Conservation (phyloP, 2,329 filamentous ascomycete genomes). For the Arachnopeziza araneosa region DNA sequence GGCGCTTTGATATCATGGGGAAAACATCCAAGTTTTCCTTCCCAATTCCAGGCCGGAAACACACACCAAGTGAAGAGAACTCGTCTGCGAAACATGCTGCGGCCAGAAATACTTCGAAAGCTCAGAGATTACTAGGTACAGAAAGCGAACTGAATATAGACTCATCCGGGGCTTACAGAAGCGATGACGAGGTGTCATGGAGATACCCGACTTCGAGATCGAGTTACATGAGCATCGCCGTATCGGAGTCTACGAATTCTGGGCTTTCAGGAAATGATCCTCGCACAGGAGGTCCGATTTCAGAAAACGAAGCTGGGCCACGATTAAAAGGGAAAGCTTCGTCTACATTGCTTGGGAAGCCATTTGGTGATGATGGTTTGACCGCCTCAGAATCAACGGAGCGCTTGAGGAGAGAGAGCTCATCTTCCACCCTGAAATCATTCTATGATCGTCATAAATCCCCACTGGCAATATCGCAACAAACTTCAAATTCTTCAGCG, state of each 20-base stretch:
- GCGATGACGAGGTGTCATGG: constrained; percentile 7
- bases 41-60: constrained; percentile 30
- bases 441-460: constrained; percentile 40
- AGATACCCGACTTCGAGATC: constrained; percentile 27
- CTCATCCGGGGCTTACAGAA: constrained; percentile 10
- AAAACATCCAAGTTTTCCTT: constrained; percentile 33
- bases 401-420: constrained; percentile 32
- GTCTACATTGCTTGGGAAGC: constrained; percentile 39
- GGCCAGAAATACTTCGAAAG: constrained; percentile 25
- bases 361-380: constrained; percentile 32
- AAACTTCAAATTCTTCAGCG: constrained; percentile 38
- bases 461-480: constrained; percentile 35
- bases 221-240: constrained; percentile 37
- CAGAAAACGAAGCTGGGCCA: constrained; percentile 23
- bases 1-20: constrained; percentile 24
- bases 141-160: constrained; percentile 43
- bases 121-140: constrained; percentile 28
- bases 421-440: constrained; percentile 41
- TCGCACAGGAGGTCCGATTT: constrained; percentile 18
- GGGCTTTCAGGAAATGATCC: constrained; percentile 19
- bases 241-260: constrained; percentile 29
- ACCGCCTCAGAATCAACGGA: constrained; percentile 33
- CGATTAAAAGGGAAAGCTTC: constrained; percentile 38
- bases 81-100: not conserved
- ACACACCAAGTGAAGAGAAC: constrained; percentile 12